Evolutionary conservation across 352 stramenopile species (phyloP).

Genomic region (Pythium coloratum): DNA sequence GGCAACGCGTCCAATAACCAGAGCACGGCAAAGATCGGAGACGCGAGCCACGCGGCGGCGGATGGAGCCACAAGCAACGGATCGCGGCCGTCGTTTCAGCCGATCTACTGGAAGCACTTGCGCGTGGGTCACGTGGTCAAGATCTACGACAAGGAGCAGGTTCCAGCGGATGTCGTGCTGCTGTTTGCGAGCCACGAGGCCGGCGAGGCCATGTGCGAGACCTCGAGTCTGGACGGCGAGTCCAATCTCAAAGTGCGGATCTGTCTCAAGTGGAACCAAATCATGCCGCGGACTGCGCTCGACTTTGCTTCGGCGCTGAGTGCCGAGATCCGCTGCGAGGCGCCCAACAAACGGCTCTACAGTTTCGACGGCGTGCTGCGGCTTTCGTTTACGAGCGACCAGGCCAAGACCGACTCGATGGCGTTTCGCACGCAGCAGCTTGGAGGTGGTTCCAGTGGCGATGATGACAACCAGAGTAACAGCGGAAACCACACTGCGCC

Average conservation of each 20-base stretch:
- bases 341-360: conserved; percentile 81
- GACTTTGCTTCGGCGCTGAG: conserved; percentile 57
- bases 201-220: conserved; percentile 78
- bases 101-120: conserved; percentile 82
- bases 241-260: conserved; percentile 80
- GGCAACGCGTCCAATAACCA: conserved; percentile 11
- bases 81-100: conserved; percentile 48
- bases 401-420: conserved; percentile 28
- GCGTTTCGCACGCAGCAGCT: conserved; percentile 20
- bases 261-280: conserved; percentile 58
- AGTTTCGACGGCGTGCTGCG: conserved; percentile 76
- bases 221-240: conserved; percentile 80
- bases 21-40: conserved; percentile 12
- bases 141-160: conserved; percentile 83
- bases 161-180: conserved; percentile 92
- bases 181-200: conserved; percentile 81
- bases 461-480: conserved; percentile 11
- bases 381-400: conserved; percentile 33
- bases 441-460: too few species aligned
- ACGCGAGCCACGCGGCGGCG: conserved; percentile 14
- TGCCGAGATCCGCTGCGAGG: conserved; percentile 70
- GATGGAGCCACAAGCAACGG: conserved; percentile 11
- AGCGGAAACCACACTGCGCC: conserved; percentile 8
- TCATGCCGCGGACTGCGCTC: conserved; percentile 35
- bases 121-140: conserved; percentile 88